These are phyloP conservation scores for Ramularia collo-cygni DNA, from an alignment of 2,329 filamentous ascomycete genomes.

Conservation along the genomic window DNA sequence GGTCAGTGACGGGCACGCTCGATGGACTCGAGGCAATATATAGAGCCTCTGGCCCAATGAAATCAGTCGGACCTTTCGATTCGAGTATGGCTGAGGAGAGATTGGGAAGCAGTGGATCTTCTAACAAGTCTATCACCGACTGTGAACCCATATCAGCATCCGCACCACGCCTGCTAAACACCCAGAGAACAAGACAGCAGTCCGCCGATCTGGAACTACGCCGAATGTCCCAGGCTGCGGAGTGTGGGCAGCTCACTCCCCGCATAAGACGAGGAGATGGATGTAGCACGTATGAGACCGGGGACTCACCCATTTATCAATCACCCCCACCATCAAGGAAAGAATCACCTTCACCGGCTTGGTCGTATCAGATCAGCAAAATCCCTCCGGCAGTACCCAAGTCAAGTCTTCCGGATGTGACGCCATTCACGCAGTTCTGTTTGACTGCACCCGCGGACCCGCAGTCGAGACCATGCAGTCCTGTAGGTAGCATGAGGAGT, in stretches of 20 bases:
- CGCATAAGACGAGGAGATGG: constrained; percentile 15
- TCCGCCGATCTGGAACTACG: constrained; percentile 33
- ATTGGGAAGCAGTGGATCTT: constrained; percentile 17
- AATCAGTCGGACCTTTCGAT: too few species aligned
- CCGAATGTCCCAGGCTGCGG: constrained; percentile 44
- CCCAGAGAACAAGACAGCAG: constrained; percentile 14
- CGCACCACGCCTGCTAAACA: constrained; percentile 21
- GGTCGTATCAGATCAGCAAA: constrained; percentile 17
- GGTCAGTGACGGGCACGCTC: constrained; percentile 28
- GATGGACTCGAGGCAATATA: constrained; percentile 23
- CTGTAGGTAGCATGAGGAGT: background rate
- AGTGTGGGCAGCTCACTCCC: constrained; percentile 41
- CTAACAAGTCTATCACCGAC: constrained; percentile 19
- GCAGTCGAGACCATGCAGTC: constrained; percentile 4
- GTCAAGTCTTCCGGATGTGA: constrained; percentile 27
- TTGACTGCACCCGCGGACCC: constrained; percentile 23
- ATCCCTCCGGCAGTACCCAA: constrained; percentile 23
- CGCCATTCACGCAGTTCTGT: constrained; percentile 27
- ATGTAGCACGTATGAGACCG: constrained; percentile 7
- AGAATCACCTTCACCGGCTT: constrained; percentile 1
- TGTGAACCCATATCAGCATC: constrained; percentile 20
- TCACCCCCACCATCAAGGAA: background rate
- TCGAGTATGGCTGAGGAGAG: constrained; percentile 6
- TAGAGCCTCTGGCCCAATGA: constrained; percentile 21
- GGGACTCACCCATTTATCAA: background rate